These are phyloP conservation scores for Amphibolis antarctica DNA, from an alignment of 106 monocot genomes.

Conservation along the genomic window DNA sequence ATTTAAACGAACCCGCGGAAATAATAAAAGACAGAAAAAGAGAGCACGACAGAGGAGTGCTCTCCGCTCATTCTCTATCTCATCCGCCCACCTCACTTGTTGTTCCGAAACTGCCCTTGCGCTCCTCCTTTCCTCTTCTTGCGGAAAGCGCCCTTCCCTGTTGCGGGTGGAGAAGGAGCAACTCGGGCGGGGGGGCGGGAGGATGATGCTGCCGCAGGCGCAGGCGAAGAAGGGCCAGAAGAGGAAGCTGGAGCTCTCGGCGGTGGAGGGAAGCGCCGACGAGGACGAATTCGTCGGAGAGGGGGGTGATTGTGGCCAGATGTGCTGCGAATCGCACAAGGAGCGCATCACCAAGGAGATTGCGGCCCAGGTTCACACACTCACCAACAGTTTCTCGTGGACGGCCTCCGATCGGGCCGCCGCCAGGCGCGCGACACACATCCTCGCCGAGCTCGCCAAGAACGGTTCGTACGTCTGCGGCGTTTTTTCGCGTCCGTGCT, in stretches of 20 bases:
- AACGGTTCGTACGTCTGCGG: constrained; percentile 40
- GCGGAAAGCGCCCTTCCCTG: background rate
- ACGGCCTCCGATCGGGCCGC: constrained; percentile 46
- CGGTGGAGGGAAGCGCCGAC: constrained; percentile 5
- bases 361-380: constrained; percentile 54
- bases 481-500: background rate
- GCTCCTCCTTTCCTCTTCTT: background rate
- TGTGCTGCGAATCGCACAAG: constrained; percentile 28
- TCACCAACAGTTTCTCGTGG: constrained; percentile 58
- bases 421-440: constrained; percentile 71
- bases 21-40: too few species aligned
- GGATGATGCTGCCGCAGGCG: background rate
- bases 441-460: constrained; percentile 90
- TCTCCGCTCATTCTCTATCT: background rate
- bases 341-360: constrained; percentile 42
- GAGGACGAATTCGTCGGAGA: constrained; percentile 1
- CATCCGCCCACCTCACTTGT: background rate
- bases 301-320: constrained; percentile 15
- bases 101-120: background rate
- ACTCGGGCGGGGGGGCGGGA: too few species aligned
- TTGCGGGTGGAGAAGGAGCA: constrained; percentile 4
- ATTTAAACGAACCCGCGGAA: background rate
- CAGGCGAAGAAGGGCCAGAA: constrained; percentile 53
- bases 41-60: too few species aligned
- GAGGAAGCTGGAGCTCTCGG: constrained; percentile 54